phyloP scores from a whole-genome alignment of 2,329 filamentous ascomycete species.

The Talaromyces sp. region DNA sequence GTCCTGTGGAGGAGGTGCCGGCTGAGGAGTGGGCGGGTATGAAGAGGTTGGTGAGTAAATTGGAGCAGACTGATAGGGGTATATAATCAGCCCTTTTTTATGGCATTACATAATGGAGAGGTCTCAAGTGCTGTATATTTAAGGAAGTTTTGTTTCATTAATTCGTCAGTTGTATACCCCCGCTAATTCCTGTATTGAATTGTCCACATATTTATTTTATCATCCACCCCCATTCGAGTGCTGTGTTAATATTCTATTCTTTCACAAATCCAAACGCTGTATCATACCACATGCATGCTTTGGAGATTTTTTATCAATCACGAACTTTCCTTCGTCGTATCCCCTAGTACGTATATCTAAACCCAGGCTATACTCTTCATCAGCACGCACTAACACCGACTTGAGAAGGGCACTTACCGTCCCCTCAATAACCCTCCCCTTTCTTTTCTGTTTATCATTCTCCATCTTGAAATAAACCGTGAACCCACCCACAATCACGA shows the following conservation, averaged over 20 bases:
- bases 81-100: constrained; percentile 20
- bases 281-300: neutral
- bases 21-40: constrained; percentile 90
- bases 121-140: neutral
- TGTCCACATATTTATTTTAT: neutral
- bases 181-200: neutral
- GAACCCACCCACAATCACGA: constrained; percentile 15
- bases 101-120: neutral
- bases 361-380: constrained; percentile 7
- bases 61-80: constrained; percentile 56
- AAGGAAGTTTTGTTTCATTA: constrained; percentile 1
- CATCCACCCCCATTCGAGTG: neutral
- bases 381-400: neutral
- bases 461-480: constrained; percentile 9
- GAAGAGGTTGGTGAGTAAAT: constrained; percentile 78
- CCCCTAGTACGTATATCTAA: constrained; percentile 16
- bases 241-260: neutral
- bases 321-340: neutral
- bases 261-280: neutral
- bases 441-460: constrained; percentile 5
- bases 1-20: constrained; percentile 77
- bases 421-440: constrained; percentile 10
- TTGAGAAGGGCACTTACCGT: neutral
- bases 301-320: neutral
- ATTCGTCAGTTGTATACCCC: constrained; percentile 16